Evolutionary conservation across 805 yeast species (phyloP).

Genomic region (Cyberlindnera subsufficiens): DNA sequence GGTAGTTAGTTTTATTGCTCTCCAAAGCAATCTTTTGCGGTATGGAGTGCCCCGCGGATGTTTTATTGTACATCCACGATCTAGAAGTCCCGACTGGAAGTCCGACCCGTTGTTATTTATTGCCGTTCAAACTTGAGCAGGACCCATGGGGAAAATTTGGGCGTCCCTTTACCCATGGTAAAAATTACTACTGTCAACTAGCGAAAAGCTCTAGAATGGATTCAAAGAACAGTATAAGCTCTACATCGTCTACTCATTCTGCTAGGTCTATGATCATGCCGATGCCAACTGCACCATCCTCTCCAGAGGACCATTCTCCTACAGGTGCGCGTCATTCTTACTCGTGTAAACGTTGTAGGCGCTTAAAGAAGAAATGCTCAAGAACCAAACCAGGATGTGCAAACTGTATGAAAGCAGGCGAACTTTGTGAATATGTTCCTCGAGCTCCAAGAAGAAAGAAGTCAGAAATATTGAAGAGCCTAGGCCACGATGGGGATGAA

Average conservation of each 20-base stretch:
- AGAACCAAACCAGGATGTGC: constrained; percentile 37
- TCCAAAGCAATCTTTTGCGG: not conserved
- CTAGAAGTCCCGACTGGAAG: not conserved
- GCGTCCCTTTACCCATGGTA: too few species aligned
- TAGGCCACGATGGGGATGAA: constrained; percentile 8
- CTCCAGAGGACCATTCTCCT: constrained; percentile 2
- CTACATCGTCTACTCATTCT: not conserved
- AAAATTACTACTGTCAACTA: too few species aligned
- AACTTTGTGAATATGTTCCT: constrained; percentile 37
- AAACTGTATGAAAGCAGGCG: constrained; percentile 35
- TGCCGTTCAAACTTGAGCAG: too few species aligned
- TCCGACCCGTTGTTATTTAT: not conserved
- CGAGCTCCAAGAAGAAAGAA: constrained; percentile 35
- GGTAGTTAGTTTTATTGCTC: too few species aligned
- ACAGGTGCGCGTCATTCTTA: constrained; percentile 19
- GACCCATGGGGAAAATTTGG: too few species aligned
- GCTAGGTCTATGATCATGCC: not conserved
- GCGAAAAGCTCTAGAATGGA: not conserved
- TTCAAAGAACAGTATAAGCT: not conserved
- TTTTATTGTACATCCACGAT: not conserved
- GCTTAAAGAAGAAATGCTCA: constrained; percentile 44
- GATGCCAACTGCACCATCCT: not conserved
- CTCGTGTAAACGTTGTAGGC: constrained; percentile 42
- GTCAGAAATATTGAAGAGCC: constrained; percentile 23
- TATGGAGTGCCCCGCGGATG: not conserved